Percentiles rank a stretch among this genome's conserved stretches.
Conservation (phyloP, 306 rosid species). For the Cucumis hystrix region DNA sequence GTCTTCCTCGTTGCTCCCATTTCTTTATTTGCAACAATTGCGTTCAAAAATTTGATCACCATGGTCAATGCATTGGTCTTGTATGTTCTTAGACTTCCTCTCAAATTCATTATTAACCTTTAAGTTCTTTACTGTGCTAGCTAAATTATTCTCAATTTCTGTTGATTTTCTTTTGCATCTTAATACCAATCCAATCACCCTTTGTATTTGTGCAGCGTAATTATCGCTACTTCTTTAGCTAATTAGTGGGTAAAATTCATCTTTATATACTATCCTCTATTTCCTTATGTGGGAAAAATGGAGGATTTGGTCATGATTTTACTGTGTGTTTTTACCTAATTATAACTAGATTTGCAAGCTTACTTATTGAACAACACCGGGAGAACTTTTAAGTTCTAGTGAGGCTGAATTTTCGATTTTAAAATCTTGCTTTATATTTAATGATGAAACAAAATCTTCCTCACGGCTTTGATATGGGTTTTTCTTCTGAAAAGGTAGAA, state of each 20-base stretch:
- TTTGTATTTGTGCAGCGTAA: conserved; percentile 12
- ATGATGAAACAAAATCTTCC: neutral
- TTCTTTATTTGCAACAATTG: conserved; percentile 94
- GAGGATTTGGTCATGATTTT: neutral
- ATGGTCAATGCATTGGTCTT: conserved; percentile 96
- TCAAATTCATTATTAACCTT: neutral
- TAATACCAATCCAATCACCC: neutral
- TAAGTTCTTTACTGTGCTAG: neutral
- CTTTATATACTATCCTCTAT: neutral
- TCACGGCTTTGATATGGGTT: neutral
- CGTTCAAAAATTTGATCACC: conserved; percentile 93
- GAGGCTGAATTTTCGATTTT: neutral
- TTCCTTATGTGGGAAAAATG: neutral
- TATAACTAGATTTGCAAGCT: neutral
- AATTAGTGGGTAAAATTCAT: neutral
- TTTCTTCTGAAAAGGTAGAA: neutral
- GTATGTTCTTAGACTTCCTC: conserved; percentile 25
- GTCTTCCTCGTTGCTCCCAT: conserved; percentile 96
- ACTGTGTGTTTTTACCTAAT: neutral
- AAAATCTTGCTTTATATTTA: neutral
- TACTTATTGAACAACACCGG: neutral
- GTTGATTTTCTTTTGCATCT: neutral
- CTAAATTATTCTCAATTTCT: neutral
- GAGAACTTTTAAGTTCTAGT: neutral
- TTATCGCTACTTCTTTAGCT: conserved; percentile 18